phyloP scores from a whole-genome alignment of 1,284 basidiomycete species.

The Rhodotorula sp. region DNA sequence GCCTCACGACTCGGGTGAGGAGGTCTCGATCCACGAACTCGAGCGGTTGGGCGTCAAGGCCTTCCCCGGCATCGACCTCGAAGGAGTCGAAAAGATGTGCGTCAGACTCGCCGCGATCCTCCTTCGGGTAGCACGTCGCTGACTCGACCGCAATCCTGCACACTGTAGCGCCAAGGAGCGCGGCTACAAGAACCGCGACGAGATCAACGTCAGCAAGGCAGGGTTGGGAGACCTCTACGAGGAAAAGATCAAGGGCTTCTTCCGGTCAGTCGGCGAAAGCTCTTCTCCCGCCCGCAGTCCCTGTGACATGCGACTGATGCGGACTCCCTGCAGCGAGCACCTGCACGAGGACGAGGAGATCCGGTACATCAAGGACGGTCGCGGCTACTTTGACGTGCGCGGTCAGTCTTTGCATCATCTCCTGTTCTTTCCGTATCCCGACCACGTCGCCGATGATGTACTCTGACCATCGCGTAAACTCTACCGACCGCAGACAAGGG shows the following conservation, averaged over 20 bases:
- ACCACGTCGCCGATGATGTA: constrained; percentile 30
- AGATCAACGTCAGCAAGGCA: constrained; percentile 68
- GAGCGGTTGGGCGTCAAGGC: constrained; percentile 59
- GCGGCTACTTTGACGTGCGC: constrained; percentile 80
- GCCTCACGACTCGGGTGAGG: constrained; percentile 64
- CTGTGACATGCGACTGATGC: background rate
- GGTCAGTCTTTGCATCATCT: constrained; percentile 54
- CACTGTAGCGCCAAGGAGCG: constrained; percentile 58
- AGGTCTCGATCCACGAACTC: constrained; percentile 58
- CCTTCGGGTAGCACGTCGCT: too few species aligned
- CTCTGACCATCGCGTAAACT: background rate
- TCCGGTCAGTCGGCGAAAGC: constrained; percentile 58
- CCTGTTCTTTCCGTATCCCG: background rate
- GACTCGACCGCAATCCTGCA: background rate
- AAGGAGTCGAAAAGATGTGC: constrained; percentile 54
- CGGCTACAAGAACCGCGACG: constrained; percentile 66
- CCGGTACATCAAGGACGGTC: constrained; percentile 73
- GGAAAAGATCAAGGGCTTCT: constrained; percentile 72
- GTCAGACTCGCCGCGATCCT: constrained; percentile 36
- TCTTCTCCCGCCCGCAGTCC: background rate
- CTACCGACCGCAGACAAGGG: constrained; percentile 48
- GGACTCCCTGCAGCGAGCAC: constrained; percentile 52
- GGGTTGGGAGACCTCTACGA: constrained; percentile 76
- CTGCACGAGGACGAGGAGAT: constrained; percentile 91
- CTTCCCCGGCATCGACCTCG: constrained; percentile 63